Percentiles rank a stretch among this genome's conserved stretches.
These are phyloP conservation scores for Saccharomycopsis crataegensis DNA, from an alignment of 1,139 yeast genomes.

Conservation along the genomic window DNA sequence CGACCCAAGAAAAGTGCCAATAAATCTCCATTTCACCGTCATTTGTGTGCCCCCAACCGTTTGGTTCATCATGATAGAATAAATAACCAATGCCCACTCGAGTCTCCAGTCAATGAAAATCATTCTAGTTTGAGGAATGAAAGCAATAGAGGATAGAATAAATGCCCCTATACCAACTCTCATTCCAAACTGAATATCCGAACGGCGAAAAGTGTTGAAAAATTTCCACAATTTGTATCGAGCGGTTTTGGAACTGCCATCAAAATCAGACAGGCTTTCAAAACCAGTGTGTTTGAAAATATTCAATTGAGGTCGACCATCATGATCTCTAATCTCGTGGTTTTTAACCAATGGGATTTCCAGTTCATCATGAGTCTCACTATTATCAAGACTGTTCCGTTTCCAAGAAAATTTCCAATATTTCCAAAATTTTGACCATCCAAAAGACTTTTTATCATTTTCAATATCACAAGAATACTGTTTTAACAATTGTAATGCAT, in stretches of 20 bases:
- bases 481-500: constrained; percentile 41
- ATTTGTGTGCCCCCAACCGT: constrained; percentile 81
- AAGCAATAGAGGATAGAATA: constrained; percentile 60
- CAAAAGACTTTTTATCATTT: constrained; percentile 29
- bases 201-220: constrained; percentile 40
- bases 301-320: constrained; percentile 2
- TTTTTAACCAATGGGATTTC: too few species aligned
- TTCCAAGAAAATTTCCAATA: too few species aligned
- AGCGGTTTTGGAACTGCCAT: background rate
- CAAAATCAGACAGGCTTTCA: background rate
- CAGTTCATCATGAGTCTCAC: background rate
- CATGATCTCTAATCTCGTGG: background rate
- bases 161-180: constrained; percentile 77
- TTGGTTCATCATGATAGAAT: constrained; percentile 78
- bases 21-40: constrained; percentile 68
- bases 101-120: constrained; percentile 62
- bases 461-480: constrained; percentile 33
- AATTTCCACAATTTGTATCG: constrained; percentile 35
- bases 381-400: too few species aligned
- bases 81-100: constrained; percentile 81
- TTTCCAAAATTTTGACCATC: constrained; percentile 49
- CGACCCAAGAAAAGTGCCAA: constrained; percentile 75
- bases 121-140: constrained; percentile 46
- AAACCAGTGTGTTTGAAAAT: background rate
- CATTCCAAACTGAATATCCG: constrained; percentile 72